Base-by-base conservation (phyloP, 306 rosid genomes). In the Delonix regia region DNA sequence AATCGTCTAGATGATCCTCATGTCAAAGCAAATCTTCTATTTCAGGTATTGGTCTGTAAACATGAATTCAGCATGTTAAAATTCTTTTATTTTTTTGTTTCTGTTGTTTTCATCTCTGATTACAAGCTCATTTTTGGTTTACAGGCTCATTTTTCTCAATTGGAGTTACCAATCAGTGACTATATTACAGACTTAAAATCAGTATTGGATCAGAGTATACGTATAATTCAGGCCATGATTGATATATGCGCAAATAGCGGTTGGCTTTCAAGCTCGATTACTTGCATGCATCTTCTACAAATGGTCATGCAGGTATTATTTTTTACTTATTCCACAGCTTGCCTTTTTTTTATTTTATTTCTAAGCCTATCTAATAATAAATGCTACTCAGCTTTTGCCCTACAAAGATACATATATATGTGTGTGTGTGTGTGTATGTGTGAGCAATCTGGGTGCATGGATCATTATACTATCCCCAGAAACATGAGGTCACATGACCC, bases 221-320 rank as follows among this genome's bases (percentile, higher is more conserved):
- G 98, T 10, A 79, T 95, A 71, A 95, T 91, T 78, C 99, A 95
- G 94, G 99, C 99, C 76, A 92, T 95, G 98, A 95, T 92, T 82
- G 99, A 95, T 84, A 91, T 95, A 78, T 92, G 98, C 78, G 95
- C 98, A 68, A 95, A 95, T 78, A 92, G 97, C 28, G 98, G 99
- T 70, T 95, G 98, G 99, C 94, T 95, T 67, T 88, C 92, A 34
- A 95, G 99, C 87, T 83, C 97, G 49, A 78, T 92, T 39, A 88
- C 92, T 30, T 95, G 98, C 87, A 95, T 95, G 97, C 97, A 86
- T 83, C 96, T 95, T 75, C 78, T 95, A 86, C 99, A 94, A 90
- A 94, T 94, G 99, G 86, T 94, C 89, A 88, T 94, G 89, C 97
- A 94, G 98, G 98, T 94, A 79, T 71, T 45, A 30, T 33, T 83